phyloP scores from a whole-genome alignment of 2,329 filamentous ascomycete genomes.

The Aspergillus flavus region DNA sequence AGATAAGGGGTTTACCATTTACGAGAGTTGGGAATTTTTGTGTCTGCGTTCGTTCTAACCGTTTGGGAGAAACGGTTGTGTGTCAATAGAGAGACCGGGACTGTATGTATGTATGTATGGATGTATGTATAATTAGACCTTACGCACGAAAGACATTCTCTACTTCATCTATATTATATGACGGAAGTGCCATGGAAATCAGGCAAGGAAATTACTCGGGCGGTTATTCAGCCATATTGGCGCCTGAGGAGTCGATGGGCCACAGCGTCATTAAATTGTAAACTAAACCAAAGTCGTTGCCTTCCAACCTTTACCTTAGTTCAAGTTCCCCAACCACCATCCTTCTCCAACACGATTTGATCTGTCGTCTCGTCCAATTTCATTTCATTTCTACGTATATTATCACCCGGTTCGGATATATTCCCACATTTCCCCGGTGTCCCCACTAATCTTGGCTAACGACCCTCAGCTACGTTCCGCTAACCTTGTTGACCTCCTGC shows the following conservation, averaged over 20 bases:
- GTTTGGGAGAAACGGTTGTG: not conserved
- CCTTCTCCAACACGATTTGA: not conserved
- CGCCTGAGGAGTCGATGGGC: not conserved
- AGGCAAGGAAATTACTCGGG: not conserved
- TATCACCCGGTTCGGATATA: not conserved
- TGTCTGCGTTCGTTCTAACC: slow-evolving; percentile 12
- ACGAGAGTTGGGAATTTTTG: slow-evolving; percentile 20
- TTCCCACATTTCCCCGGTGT: not conserved
- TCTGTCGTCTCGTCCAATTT: not conserved
- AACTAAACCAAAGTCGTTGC: not conserved
- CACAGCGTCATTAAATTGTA: not conserved
- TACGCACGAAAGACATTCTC: slow-evolving; percentile 8
- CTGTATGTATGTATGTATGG: slow-evolving; percentile 5
- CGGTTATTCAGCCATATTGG: not conserved
- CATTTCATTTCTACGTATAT: not conserved
- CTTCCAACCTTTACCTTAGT: not conserved
- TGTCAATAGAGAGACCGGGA: slow-evolving; percentile 15
- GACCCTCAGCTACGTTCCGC: not conserved
- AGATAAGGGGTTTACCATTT: slow-evolving; percentile 29
- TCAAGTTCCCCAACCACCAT: not conserved
- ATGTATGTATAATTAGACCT: slow-evolving; percentile 8
- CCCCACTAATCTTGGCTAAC: slow-evolving; percentile 7
- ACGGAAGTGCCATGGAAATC: not conserved
- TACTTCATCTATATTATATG: slow-evolving; percentile 3
- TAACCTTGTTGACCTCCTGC: not conserved